phyloP scores from a whole-genome alignment of 2,329 filamentous ascomycete genomes.

The Claviceps pusilla region DNA sequence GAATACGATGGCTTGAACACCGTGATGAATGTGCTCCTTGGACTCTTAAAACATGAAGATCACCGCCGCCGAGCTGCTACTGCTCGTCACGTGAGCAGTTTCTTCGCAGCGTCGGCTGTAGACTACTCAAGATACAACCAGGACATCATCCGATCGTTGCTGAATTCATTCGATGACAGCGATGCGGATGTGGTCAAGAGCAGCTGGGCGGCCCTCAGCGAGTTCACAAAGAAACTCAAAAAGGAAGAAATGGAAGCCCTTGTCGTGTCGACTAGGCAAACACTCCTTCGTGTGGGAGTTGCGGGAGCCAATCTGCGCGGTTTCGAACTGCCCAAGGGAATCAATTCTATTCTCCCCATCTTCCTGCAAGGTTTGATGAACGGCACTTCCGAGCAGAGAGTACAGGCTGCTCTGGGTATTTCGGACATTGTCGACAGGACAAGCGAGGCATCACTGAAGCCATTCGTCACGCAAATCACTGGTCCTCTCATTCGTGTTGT shows the following conservation, averaged over 20 bases:
- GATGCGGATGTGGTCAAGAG: conserved; percentile 76
- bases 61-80: conserved; percentile 68
- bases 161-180: conserved; percentile 82
- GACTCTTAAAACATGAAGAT: conserved; percentile 82
- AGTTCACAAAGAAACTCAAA: conserved; percentile 74
- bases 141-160: conserved; percentile 77
- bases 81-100: conserved; percentile 65
- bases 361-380: conserved; percentile 98
- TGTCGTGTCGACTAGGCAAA: conserved; percentile 71
- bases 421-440: conserved; percentile 93
- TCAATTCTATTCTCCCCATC: conserved; percentile 89
- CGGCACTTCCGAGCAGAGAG: conserved; percentile 79
- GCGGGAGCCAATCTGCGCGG: conserved; percentile 72
- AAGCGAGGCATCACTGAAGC: conserved; percentile 71
- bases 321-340: conserved; percentile 87
- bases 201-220: conserved; percentile 72
- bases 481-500: conserved; percentile 95
- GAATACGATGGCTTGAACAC: conserved; percentile 93
- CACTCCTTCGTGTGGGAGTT: conserved; percentile 76
- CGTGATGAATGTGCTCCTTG: conserved; percentile 83
- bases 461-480: conserved; percentile 94
- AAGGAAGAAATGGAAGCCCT: conserved; percentile 98
- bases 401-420: conserved; percentile 80
- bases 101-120: conserved; percentile 65
- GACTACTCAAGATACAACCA: conserved; percentile 95